phyloP scores from a whole-genome alignment of 2,329 filamentous ascomycete species.

The Aspergillus viridinutans region DNA sequence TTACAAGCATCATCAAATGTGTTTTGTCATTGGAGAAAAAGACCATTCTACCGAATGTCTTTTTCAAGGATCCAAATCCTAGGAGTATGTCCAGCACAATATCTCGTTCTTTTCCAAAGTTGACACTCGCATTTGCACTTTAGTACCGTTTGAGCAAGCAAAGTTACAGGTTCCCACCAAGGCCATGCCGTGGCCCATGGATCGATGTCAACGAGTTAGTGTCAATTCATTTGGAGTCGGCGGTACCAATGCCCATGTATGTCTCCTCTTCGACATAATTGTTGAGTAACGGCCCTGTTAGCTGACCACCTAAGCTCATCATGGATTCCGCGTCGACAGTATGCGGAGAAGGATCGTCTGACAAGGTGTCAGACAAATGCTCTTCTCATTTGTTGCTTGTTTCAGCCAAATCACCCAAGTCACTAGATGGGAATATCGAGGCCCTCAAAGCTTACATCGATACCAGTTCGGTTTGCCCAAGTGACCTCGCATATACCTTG shows the following conservation, averaged over 20 bases:
- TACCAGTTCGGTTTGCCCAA: too few relatives aligned
- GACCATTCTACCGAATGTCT: slow-evolving; percentile 27
- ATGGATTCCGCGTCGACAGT: too few relatives aligned
- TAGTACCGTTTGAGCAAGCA: slow-evolving; percentile 15
- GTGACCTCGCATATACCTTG: too few relatives aligned
- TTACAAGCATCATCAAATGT: slow-evolving; percentile 31
- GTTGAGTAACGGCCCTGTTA: too few relatives aligned
- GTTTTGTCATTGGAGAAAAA: slow-evolving; percentile 39
- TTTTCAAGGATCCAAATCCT: slow-evolving; percentile 25
- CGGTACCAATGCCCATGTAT: slow-evolving; percentile 33
- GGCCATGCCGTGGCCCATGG: slow-evolving; percentile 19
- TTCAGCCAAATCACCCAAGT: too few relatives aligned
- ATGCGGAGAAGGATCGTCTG: slow-evolving; percentile 17
- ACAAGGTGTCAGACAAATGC: too few relatives aligned
- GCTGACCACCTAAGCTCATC: too few relatives aligned
- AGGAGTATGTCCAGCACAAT: slow-evolving; percentile 5
- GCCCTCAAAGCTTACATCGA: too few relatives aligned
- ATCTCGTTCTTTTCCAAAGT: too few relatives aligned
- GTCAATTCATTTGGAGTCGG: slow-evolving; percentile 46
- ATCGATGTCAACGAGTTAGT: slow-evolving; percentile 31
- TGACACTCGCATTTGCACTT: background rate
- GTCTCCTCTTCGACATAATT: too few relatives aligned
- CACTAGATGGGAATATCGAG: too few relatives aligned
- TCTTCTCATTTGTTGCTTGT: too few relatives aligned
- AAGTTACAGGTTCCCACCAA: slow-evolving; percentile 5